A percentile compares a stretch with the other conserved stretches of the same genome.
These are phyloP conservation scores for Coniochaeta pulveracea DNA, from an alignment of 2,329 filamentous ascomycete species.

Conservation along the genomic window DNA sequence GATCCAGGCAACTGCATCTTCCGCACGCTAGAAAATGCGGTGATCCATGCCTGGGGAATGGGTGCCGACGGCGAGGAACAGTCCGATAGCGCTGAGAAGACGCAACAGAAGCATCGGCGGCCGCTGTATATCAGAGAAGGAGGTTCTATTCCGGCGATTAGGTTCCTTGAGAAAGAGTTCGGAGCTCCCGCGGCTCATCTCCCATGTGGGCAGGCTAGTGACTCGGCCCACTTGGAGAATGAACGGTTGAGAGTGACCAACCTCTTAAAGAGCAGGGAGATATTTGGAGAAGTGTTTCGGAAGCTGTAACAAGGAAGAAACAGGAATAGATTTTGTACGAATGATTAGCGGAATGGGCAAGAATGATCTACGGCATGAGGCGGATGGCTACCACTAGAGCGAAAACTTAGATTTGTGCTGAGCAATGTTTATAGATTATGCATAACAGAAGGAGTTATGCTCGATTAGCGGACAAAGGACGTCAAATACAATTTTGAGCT, in stretches of 20 bases:
- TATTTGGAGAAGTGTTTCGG: slow-evolving; percentile 77
- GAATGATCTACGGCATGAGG: too few relatives aligned
- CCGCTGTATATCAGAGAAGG: slow-evolving; percentile 93
- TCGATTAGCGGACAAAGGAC: too few relatives aligned
- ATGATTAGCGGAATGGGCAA: too few relatives aligned
- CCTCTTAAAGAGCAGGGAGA: slow-evolving; percentile 81
- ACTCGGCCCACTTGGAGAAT: slow-evolving; percentile 89
- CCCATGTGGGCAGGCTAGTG: slow-evolving; percentile 89
- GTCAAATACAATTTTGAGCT: too few relatives aligned
- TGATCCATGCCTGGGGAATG: slow-evolving; percentile 73
- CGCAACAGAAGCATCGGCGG: slow-evolving; percentile 33
- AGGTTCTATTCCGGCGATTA: slow-evolving; percentile 86
- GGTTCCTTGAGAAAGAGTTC: slow-evolving; percentile 92
- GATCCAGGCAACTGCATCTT: slow-evolving; percentile 88
- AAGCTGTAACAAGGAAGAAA: too few relatives aligned
- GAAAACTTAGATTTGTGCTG: too few relatives aligned
- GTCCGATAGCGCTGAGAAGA: slow-evolving; percentile 8
- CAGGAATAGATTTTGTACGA: too few relatives aligned
- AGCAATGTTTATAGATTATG: too few relatives aligned
- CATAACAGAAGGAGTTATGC: too few relatives aligned
- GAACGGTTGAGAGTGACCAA: slow-evolving; percentile 85
- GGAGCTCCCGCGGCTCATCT: slow-evolving; percentile 81
- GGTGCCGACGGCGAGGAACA: slow-evolving; percentile 18
- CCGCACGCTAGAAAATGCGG: slow-evolving; percentile 72
- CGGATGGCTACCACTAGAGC: too few relatives aligned